Evolutionary conservation across 805 yeast species (phyloP).

Genomic region (Candida nitratophila): DNA sequence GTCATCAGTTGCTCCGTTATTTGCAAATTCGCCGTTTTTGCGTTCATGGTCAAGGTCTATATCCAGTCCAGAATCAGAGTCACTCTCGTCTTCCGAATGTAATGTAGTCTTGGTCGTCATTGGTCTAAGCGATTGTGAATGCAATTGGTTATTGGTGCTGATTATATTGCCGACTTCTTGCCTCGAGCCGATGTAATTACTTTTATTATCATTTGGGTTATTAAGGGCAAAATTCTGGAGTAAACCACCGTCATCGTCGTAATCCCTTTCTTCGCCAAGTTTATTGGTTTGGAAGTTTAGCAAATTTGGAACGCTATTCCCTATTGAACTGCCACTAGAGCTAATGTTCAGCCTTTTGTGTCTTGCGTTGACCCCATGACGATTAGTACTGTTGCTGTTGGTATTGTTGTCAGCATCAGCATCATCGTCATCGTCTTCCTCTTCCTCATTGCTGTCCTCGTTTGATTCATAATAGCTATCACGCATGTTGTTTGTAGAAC

Average conservation of each 20-base stretch:
- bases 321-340: slow-evolving; percentile 2
- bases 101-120: neutral
- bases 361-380: neutral
- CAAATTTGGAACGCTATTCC: no score
- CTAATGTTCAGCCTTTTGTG: neutral
- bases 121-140: slow-evolving; percentile 6
- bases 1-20: no score
- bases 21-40: no score
- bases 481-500: neutral
- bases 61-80: slow-evolving; percentile 5
- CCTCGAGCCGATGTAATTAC: neutral
- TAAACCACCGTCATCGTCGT: slow-evolving; percentile 1
- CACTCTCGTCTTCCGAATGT: slow-evolving; percentile 1
- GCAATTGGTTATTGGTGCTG: neutral
- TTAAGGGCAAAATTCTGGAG: neutral
- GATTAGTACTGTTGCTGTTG: neutral
- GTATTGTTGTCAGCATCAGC: neutral
- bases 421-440: slow-evolving; percentile 11
- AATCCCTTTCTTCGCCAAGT: slow-evolving; percentile 11
- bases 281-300: slow-evolving; percentile 5
- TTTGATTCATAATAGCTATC: slow-evolving; percentile 7
- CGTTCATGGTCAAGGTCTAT: slow-evolving; percentile 3
- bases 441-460: slow-evolving; percentile 15
- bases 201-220: neutral
- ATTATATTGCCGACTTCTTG: neutral